Evolutionary conservation across 306 rosid species (phyloP), one percentile per base, ranked within the genome.

Genomic region (Dryas alaskensis): DNA sequence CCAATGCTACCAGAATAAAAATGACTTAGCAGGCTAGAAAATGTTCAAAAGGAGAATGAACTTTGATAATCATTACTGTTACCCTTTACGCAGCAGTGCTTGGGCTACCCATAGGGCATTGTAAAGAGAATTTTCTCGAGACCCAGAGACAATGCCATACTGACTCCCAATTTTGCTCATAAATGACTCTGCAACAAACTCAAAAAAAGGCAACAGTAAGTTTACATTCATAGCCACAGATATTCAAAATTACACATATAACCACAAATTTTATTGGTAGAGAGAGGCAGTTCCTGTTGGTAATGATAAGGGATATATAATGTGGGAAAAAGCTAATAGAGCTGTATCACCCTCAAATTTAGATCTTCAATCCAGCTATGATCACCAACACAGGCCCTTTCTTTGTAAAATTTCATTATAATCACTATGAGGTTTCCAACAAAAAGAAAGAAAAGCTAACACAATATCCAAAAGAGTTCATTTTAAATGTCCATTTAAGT

Each of bases 81-180:
- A 93, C 98, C 98, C 97, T 86, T 90, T 90, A 16, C 96, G 96
- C 84, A 93, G 84, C 72, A 93, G 90, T 50, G 90, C 92, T 77
- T 93, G 98, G 1, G 98, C 97, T 68, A 73, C 96, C 98, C 98
- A 93, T 22, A 93, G 82, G 71, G 95, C 94, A 83, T 91, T 93
- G 79, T 89, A 89, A 58, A 93, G 96, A 66, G 96, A 85, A 86
- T 91, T 91, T 73, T 93, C 96, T 73, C 87, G 89, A 73, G 83
- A 88, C 14, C 90, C 96, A 19, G 97, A 83, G 67, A 84, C 73
- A 77, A 91, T 81, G 39, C 96, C 97, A 73, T 83, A 65, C 61
- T 89, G 89, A 78, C 96, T 93, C 76, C 98, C 98, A 77, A 93
- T 88, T 75, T 80, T 82, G 72, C 84, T 85, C 11, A 76, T 75